phyloP scores from a whole-genome alignment of 2,329 filamentous ascomycete genomes.

The Juglanconis oblonga region DNA sequence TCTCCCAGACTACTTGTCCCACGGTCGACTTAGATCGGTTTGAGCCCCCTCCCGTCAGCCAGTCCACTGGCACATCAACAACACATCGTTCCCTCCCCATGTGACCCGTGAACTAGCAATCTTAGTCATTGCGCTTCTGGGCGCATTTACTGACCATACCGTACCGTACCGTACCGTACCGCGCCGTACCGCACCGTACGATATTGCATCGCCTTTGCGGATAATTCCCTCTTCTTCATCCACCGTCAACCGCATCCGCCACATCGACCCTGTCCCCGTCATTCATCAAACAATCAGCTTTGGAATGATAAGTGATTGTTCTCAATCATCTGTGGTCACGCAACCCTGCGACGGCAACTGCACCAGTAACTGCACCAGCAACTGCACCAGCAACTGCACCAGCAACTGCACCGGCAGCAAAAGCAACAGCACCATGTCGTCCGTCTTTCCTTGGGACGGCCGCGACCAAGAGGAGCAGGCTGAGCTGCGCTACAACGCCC shows the following conservation, averaged over 20 bases:
- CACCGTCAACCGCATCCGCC: background rate
- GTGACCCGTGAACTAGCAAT: background rate
- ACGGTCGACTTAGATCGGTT: too few species aligned
- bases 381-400: background rate
- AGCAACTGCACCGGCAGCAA: background rate
- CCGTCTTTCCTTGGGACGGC: conserved; percentile 43
- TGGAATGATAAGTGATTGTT: background rate
- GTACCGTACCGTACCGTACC: too few species aligned
- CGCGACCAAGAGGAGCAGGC: conserved; percentile 52
- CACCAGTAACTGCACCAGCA: background rate
- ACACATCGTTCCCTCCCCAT: too few species aligned
- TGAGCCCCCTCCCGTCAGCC: too few species aligned
- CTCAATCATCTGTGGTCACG: background rate
- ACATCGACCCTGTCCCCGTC: background rate
- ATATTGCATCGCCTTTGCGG: background rate
- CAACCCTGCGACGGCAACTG: background rate
- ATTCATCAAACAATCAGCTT: background rate
- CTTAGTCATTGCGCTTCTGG: background rate
- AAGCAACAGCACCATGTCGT: background rate
- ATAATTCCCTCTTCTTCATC: background rate
- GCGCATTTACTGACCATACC: background rate
- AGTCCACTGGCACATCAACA: too few species aligned
- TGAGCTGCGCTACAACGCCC: conserved; percentile 44
- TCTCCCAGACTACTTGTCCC: too few species aligned
- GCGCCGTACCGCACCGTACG: background rate